These are phyloP conservation scores for Medicago arabica DNA, from an alignment of 306 rosid genomes.

Conservation along the genomic window DNA sequence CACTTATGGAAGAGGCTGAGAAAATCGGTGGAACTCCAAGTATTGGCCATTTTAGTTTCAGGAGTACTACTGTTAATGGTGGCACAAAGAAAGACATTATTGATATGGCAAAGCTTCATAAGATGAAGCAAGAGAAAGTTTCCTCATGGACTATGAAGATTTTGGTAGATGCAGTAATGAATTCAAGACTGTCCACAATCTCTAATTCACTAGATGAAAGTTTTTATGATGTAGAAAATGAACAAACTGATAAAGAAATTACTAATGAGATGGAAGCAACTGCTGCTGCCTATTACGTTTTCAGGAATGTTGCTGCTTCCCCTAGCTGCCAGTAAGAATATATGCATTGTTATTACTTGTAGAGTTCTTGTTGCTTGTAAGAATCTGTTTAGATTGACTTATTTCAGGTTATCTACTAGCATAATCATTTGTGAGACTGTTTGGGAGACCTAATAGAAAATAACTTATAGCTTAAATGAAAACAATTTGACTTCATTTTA, in stretches of 20 bases:
- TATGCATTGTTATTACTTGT: constrained; percentile 3
- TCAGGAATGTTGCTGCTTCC: constrained; percentile 66
- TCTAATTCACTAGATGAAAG: constrained; percentile 68
- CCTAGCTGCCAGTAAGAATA: constrained; percentile 69
- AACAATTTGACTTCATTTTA: not conserved
- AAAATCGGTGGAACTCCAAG: constrained; percentile 53
- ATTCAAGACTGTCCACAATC: constrained; percentile 81
- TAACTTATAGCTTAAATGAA: too few relatives aligned
- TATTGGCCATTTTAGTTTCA: constrained; percentile 68
- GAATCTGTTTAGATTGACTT: not conserved
- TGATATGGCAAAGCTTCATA: constrained; percentile 75
- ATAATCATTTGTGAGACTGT: not conserved
- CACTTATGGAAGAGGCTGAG: constrained; percentile 73
- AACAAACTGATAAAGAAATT: constrained; percentile 73
- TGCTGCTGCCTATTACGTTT: constrained; percentile 75
- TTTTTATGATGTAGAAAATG: constrained; percentile 53
- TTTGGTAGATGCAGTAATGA: constrained; percentile 78
- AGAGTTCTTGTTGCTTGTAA: not conserved
- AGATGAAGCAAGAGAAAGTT: constrained; percentile 87
- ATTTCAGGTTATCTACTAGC: not conserved
- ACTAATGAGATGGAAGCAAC: constrained; percentile 93
- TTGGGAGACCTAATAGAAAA: not conserved
- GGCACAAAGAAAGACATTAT: constrained; percentile 60
- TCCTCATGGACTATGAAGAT: constrained; percentile 97
- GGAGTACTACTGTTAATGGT: constrained; percentile 54